Evolutionary conservation across 148 eudicot species (phyloP).

Genomic region (Bassia scoparia): DNA sequence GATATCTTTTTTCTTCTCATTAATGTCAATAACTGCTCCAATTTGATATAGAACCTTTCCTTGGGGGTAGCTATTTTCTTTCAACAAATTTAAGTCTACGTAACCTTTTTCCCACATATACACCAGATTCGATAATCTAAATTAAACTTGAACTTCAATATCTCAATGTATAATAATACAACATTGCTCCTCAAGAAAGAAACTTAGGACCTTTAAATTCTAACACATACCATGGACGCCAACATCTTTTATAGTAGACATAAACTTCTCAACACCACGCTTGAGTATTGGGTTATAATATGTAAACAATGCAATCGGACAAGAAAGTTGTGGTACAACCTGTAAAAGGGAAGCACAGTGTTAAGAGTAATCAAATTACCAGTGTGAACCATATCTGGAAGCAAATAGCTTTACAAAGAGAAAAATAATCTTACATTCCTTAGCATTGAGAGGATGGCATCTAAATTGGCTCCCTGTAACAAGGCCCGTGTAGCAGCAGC

Average conservation of each 20-base stretch:
- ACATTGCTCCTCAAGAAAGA: not conserved
- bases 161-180: no score
- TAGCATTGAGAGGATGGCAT: conserved; percentile 67
- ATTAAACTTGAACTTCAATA: no score
- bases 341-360: conserved; percentile 23
- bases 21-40: not conserved
- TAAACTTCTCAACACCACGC: conserved; percentile 78
- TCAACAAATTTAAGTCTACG: not conserved
- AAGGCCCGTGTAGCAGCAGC: conserved; percentile 97
- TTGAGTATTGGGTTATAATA: conserved; percentile 92
- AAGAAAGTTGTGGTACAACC: conserved; percentile 83
- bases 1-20: not conserved
- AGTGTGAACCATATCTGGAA: not conserved
- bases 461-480: conserved; percentile 70
- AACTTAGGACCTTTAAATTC: conserved; percentile 11
- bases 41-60: not conserved
- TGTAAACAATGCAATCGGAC: conserved; percentile 80
- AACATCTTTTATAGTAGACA: conserved; percentile 69
- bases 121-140: not conserved
- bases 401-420: not conserved
- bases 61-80: not conserved
- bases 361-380: conserved; percentile 2
- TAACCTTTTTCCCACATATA: not conserved
- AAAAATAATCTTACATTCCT: conserved; percentile 42
- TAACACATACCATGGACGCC: conserved; percentile 75